Base-by-base conservation (phyloP, 352 stramenopile species). In the Phytopythium cucurbitacearum region DNA sequence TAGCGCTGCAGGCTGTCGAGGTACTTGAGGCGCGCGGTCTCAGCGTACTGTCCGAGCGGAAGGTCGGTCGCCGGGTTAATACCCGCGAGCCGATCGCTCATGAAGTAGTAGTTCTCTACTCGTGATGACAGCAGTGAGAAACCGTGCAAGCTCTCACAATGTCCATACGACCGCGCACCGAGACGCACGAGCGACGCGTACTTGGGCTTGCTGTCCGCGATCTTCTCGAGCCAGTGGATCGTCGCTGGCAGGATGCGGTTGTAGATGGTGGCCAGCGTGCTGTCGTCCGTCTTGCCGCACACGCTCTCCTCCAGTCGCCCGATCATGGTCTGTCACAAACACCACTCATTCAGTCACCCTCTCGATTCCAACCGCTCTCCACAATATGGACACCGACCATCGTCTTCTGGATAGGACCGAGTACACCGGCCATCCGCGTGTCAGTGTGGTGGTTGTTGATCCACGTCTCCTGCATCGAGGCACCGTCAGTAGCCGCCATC, bases 201-300 rank as follows among this genome's bases (percentile, higher is more conserved):
- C 51, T 91, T 91, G 13, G 78, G 72, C 16, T 86, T 85, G 33
- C 63, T 59, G 21, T 87, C 76, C 13, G 78, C 69, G 9, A 85
- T 56, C 43, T 83, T 85, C 39, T 89, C 81, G 12, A 91, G 68
- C 81, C 81, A 91, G 15, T 80, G 73, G 49, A 88, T 67, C 21
- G 72, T 85, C 6, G 73, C 58, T 5, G 79, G 72, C 1, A 91
- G 38, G 33, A 89, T 71, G 35, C 76, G 78, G 16, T 85, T 67
- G 62, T 89, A 89, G 35, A 91, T 86, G 7, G 70, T 76, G 12
- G 66, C 59, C 1, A 91, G 64, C 12, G 70, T 85, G 21, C 62
- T 73, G 47, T 88, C 72, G 39, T 82, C 71, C 8, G 61, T 75
- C 54, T 80, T 85, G 33, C 76, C 76, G 13, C 59, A 69, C 11